Percentiles rank a stretch among this genome's conserved stretches.
Evolutionary conservation across 257 asterid genomes (phyloP).

Genomic region (Nicotiana noctiflora): DNA sequence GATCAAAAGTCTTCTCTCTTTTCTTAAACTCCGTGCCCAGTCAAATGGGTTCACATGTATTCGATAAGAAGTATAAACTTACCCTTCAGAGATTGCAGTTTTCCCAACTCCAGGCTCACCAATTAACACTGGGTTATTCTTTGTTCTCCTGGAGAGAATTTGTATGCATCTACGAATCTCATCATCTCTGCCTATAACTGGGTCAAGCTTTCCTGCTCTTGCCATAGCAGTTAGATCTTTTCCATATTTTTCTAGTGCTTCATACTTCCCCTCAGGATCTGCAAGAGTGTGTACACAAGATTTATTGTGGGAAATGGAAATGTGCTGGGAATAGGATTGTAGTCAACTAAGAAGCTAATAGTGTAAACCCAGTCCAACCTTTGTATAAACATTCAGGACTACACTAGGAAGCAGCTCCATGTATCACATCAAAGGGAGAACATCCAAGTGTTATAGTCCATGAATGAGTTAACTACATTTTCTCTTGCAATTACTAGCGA

Average conservation of each 20-base stretch:
- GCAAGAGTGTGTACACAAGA: conserved; percentile 18
- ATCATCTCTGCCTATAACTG: conserved; percentile 97
- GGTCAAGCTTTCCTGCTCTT: conserved; percentile 91
- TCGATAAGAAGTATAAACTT: conserved; percentile 12
- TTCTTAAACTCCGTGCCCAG: too few relatives aligned
- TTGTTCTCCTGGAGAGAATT: conserved; percentile 93
- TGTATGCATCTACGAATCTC: conserved; percentile 97
- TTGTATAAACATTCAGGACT: not conserved
- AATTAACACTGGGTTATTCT: conserved; percentile 88
- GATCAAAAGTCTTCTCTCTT: too few relatives aligned
- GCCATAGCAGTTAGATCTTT: conserved; percentile 98
- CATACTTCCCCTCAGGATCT: conserved; percentile 97
- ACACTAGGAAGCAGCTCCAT: not conserved
- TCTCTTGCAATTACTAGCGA: not conserved
- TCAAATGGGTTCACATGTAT: too few relatives aligned
- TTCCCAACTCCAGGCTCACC: conserved; percentile 99
- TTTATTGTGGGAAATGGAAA: not conserved
- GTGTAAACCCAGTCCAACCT: not conserved
- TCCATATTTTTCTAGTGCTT: conserved; percentile 86
- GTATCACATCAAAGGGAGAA: not conserved
- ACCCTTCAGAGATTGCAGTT: conserved; percentile 99
- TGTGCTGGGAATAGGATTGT: not conserved
- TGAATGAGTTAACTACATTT: not conserved
- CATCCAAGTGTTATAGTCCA: not conserved
- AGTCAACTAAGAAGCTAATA: not conserved